A percentile compares a stretch with the other conserved stretches of the same genome.
Evolutionary conservation across 2,329 filamentous ascomycete species (phyloP).

Genomic region (Microcera coccophila): DNA sequence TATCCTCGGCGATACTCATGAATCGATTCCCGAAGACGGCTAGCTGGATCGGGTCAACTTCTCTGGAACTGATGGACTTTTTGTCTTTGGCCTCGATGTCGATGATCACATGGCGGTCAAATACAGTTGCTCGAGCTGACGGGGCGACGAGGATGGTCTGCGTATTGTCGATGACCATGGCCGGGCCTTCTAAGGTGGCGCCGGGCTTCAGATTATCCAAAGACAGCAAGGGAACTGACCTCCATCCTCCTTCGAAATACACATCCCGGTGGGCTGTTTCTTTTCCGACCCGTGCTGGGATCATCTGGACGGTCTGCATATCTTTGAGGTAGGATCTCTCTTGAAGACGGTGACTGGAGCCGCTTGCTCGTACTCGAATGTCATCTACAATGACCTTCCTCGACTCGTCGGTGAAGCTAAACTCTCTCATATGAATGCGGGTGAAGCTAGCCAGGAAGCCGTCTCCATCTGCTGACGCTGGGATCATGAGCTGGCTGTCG

Average conservation of each 20-base stretch:
- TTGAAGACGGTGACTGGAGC: slow-evolving; percentile 1
- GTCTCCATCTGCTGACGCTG: slow-evolving; percentile 29
- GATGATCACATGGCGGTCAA: slow-evolving; percentile 24
- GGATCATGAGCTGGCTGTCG: slow-evolving; percentile 38
- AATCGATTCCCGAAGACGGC: slow-evolving; percentile 73
- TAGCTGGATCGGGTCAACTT: slow-evolving; percentile 62
- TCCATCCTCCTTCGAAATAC: background rate
- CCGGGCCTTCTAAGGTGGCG: slow-evolving; percentile 46
- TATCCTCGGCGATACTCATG: slow-evolving; percentile 78
- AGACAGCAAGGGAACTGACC: background rate
- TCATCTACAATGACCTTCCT: slow-evolving; percentile 39
- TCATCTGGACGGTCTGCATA: background rate
- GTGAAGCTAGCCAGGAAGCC: slow-evolving; percentile 31
- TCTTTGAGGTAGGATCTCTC: background rate
- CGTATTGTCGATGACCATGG: slow-evolving; percentile 64
- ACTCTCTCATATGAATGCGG: slow-evolving; percentile 35
- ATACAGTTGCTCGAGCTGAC: slow-evolving; percentile 24
- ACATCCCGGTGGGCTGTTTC: background rate
- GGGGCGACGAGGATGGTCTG: slow-evolving; percentile 68
- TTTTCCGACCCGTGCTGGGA: background rate
- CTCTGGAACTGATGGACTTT: slow-evolving; percentile 26
- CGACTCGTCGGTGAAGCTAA: slow-evolving; percentile 31
- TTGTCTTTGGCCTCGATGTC: background rate
- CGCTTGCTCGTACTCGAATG: slow-evolving; percentile 38
- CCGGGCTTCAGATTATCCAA: slow-evolving; percentile 3